Percentiles rank a stretch among this genome's conserved stretches.
phyloP scores from a whole-genome alignment of 768 basidiomycete genomes.

The Chalciporus piperatus region DNA sequence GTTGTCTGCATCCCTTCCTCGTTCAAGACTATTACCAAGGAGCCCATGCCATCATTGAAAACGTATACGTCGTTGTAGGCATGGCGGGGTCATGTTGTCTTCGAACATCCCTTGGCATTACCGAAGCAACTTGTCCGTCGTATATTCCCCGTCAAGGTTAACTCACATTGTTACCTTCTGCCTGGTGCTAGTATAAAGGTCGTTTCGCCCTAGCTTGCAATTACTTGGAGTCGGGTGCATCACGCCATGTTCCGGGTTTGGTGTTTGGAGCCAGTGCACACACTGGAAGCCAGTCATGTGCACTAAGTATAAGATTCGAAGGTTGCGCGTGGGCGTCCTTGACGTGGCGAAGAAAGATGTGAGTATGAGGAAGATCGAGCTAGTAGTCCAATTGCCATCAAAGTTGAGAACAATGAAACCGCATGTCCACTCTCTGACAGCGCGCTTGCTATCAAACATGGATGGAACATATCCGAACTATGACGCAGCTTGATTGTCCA shows the following conservation, averaged over 20 bases:
- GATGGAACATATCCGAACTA: background rate
- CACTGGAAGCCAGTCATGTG: slow-evolving; percentile 44
- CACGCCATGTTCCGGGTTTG: slow-evolving; percentile 23
- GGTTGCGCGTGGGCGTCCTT: no score
- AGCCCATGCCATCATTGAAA: slow-evolving; percentile 40
- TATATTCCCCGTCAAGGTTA: background rate
- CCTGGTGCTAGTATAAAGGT: slow-evolving; percentile 41
- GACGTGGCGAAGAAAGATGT: background rate
- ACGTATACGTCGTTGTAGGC: slow-evolving; percentile 39
- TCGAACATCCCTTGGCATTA: slow-evolving; percentile 26
- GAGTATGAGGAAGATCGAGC: background rate
- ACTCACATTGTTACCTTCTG: slow-evolving; percentile 39
- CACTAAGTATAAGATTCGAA: slow-evolving; percentile 16
- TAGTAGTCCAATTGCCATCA: background rate
- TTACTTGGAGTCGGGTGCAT: slow-evolving; percentile 28
- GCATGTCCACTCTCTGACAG: background rate
- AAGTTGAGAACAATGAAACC: background rate
- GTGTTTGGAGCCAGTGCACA: slow-evolving; percentile 31
- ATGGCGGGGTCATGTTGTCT: slow-evolving; percentile 27
- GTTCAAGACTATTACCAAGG: background rate
- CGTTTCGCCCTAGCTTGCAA: slow-evolving; percentile 39
- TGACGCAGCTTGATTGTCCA: background rate
- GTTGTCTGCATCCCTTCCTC: background rate
- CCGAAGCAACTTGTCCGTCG: no score
- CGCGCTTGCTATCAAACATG: background rate